phyloP scores from a whole-genome alignment of 176 grass and related monocot species.

The Urochloa ruziziensis region DNA sequence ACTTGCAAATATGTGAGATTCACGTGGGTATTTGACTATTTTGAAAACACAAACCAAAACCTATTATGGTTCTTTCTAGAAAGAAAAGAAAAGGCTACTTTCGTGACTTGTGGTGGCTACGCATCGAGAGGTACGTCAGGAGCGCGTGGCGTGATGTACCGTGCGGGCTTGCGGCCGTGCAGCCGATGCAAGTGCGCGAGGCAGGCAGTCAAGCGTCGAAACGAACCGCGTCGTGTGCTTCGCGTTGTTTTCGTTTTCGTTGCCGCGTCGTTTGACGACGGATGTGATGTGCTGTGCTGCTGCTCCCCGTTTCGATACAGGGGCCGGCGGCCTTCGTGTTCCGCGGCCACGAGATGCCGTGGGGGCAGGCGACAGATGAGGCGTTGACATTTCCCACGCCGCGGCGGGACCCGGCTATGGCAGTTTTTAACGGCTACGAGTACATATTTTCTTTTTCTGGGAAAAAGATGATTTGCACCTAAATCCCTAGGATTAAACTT shows the following conservation, averaged over 20 bases:
- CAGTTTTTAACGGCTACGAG: not conserved
- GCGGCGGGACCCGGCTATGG: not conserved
- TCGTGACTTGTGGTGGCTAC: not conserved
- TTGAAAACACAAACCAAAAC: no score
- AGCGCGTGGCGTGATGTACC: no score
- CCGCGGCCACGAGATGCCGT: not conserved
- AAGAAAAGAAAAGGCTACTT: not conserved
- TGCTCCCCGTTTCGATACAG: not conserved
- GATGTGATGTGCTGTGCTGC: not conserved
- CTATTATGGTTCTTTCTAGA: no score
- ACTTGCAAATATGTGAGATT: not conserved
- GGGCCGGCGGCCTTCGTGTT: not conserved
- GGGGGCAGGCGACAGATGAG: not conserved
- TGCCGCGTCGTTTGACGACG: constrained; percentile 8
- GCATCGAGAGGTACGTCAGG: not conserved
- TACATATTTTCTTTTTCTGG: not conserved
- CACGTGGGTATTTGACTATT: not conserved
- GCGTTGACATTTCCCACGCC: not conserved
- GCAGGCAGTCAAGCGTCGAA: not conserved
- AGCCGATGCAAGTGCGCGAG: not conserved
- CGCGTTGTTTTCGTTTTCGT: not conserved
- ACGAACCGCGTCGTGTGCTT: no score
- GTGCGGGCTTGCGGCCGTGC: no score
- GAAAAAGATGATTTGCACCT: not conserved
- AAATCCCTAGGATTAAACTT: not conserved